Percentiles rank a stretch among this genome's conserved stretches.
phyloP scores from a whole-genome alignment of 345 rosid species.

The Noccaea caerulescens region DNA sequence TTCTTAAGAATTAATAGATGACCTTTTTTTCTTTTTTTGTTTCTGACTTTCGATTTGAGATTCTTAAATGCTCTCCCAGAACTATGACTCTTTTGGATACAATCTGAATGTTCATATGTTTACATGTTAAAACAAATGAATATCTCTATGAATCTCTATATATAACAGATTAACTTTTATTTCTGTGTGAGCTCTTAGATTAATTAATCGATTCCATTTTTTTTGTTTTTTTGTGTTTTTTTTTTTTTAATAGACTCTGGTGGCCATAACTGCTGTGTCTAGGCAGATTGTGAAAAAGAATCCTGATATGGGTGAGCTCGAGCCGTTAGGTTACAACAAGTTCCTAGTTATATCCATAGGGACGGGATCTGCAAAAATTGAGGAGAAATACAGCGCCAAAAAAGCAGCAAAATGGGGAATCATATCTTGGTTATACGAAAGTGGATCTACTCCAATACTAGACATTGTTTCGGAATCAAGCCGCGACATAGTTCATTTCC shows the following conservation, averaged over 20 bases:
- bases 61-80: not conserved
- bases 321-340: slow-evolving; percentile 54
- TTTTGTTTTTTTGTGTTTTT: slow-evolving; percentile 11
- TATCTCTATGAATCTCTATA: not conserved
- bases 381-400: slow-evolving; percentile 49
- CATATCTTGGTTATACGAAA: slow-evolving; percentile 56
- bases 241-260: slow-evolving; percentile 50
- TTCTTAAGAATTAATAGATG: not conserved
- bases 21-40: not conserved
- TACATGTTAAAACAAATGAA: not conserved
- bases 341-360: slow-evolving; percentile 75
- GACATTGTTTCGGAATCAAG: slow-evolving; percentile 54
- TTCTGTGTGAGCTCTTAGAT: not conserved
- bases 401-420: slow-evolving; percentile 71
- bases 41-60: not conserved
- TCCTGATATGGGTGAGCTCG: slow-evolving; percentile 49
- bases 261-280: slow-evolving; percentile 65
- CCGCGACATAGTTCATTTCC: slow-evolving; percentile 66
- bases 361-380: slow-evolving; percentile 51
- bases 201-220: not conserved
- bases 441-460: slow-evolving; percentile 57
- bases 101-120: not conserved
- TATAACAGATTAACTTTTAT: not conserved
- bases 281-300: slow-evolving; percentile 55
- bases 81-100: not conserved